Evolutionary conservation across 1,284 basidiomycete genomes (phyloP).

Genomic region (Irpex sp.): DNA sequence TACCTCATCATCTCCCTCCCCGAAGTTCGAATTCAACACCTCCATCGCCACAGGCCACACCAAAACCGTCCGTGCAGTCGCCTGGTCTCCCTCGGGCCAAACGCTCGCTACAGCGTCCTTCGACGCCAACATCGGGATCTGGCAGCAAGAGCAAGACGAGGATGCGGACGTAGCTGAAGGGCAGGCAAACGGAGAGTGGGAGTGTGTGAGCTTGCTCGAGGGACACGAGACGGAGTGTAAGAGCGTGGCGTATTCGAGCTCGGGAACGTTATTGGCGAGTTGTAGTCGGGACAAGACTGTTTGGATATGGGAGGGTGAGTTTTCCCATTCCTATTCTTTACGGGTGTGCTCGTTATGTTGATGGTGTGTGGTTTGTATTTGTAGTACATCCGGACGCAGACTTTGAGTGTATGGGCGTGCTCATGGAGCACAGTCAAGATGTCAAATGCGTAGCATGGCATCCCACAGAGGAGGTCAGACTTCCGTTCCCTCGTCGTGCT

Average conservation of each 20-base stretch:
- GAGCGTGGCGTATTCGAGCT: conserved; percentile 81
- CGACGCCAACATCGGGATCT: conserved; percentile 90
- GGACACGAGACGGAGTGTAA: conserved; percentile 99
- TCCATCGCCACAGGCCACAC: conserved; percentile 82
- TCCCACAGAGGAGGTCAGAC: conserved; percentile 85
- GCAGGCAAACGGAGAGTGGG: conserved; percentile 60
- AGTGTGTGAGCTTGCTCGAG: conserved; percentile 85
- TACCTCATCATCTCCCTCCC: conserved; percentile 20
- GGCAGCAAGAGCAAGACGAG: conserved; percentile 65
- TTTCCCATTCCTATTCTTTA: too few species aligned
- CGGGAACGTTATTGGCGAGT: conserved; percentile 83
- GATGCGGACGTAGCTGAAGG: conserved; percentile 42
- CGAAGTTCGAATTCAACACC: conserved; percentile 51
- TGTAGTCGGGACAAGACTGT: conserved; percentile 97
- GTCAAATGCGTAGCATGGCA: conserved; percentile 97
- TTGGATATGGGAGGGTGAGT: conserved; percentile 96
- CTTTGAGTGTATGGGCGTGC: conserved; percentile 92
- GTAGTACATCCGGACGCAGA: conserved; percentile 87
- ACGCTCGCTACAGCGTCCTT: conserved; percentile 95
- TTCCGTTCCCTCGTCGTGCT: conserved; percentile 8
- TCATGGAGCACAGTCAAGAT: conserved; percentile 98
- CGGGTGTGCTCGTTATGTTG: background rate
- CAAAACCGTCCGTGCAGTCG: conserved; percentile 86
- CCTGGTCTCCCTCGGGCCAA: conserved; percentile 88
- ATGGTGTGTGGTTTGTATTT: conserved; percentile 28